These are phyloP conservation scores for Huntiella bhutanensis DNA, from an alignment of 2,329 filamentous ascomycete genomes.

Conservation along the genomic window DNA sequence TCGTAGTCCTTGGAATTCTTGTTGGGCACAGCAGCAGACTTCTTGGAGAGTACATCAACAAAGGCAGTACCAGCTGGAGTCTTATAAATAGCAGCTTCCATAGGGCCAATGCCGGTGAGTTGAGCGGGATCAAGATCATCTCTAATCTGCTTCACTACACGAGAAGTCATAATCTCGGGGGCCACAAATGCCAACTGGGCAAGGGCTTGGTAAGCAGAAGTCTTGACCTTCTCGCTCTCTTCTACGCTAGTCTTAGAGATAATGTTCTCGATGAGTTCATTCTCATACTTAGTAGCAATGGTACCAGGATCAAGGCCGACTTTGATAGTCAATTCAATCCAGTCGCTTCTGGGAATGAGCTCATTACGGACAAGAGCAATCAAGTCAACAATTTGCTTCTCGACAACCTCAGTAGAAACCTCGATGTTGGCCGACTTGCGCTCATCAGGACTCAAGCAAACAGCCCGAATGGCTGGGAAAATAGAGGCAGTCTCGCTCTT, in stretches of 20 bases:
- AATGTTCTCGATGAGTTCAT: constrained; percentile 51
- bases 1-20: constrained; percentile 94
- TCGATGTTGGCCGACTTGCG: constrained; percentile 23
- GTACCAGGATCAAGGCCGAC: constrained; percentile 67
- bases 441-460: constrained; percentile 42
- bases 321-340: constrained; percentile 76
- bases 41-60: constrained; percentile 77
- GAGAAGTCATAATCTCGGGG: constrained; percentile 59
- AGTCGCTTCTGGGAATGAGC: constrained; percentile 57
- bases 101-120: constrained; percentile 55
- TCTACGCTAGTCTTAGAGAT: constrained; percentile 26
- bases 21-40: constrained; percentile 52
- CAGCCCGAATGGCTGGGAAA: constrained; percentile 37
- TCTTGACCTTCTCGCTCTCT: constrained; percentile 27
- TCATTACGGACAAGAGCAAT: constrained; percentile 62
- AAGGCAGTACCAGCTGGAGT: constrained; percentile 79
- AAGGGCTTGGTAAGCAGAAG: constrained; percentile 65
- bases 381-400: constrained; percentile 55
- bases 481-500: constrained; percentile 49
- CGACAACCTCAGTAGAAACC: constrained; percentile 31
- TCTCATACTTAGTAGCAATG: constrained; percentile 45
- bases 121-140: constrained; percentile 53
- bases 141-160: constrained; percentile 54
- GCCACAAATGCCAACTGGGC: constrained; percentile 89
- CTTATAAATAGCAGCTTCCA: constrained; percentile 82